Conservation (phyloP, 129 eudicot species). For the Tagetes patula region DNA sequence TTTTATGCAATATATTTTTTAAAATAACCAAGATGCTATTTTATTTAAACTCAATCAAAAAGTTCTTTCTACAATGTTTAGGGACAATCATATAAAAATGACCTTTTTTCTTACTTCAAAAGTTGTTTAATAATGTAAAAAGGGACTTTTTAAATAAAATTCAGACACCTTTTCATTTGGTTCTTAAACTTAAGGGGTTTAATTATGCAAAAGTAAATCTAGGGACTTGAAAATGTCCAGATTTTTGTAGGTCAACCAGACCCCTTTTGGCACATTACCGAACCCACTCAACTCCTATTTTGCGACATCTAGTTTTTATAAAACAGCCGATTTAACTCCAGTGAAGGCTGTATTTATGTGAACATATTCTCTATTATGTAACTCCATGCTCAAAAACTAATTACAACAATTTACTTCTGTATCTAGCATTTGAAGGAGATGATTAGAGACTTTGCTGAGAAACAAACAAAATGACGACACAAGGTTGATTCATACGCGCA, state of each 20-base stretch:
- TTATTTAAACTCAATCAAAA: neutral
- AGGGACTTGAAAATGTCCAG: neutral
- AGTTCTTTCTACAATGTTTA: neutral
- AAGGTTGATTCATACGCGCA: neutral
- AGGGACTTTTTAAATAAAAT: neutral
- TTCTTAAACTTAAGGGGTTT: neutral
- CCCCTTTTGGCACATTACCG: neutral
- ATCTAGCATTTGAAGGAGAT: conserved; percentile 72
- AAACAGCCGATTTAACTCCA: neutral
- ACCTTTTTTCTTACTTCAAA: neutral
- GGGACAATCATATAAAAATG: neutral
- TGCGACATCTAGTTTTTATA: neutral
- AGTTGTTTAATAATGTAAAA: neutral
- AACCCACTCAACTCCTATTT: neutral
- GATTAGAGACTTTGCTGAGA: conserved; percentile 62
- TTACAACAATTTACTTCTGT: conserved; percentile 25
- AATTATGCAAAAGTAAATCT: neutral
- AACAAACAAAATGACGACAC: conserved; percentile 43
- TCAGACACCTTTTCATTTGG: neutral
- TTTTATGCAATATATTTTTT: too few species aligned
- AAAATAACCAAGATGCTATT: neutral
- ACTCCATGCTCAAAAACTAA: conserved; percentile 13
- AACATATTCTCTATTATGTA: conserved; percentile 5
- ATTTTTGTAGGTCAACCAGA: neutral
- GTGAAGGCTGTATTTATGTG: neutral